phyloP scores from a whole-genome alignment of 805 yeast genomes.

The Monosporozyma solicola region DNA sequence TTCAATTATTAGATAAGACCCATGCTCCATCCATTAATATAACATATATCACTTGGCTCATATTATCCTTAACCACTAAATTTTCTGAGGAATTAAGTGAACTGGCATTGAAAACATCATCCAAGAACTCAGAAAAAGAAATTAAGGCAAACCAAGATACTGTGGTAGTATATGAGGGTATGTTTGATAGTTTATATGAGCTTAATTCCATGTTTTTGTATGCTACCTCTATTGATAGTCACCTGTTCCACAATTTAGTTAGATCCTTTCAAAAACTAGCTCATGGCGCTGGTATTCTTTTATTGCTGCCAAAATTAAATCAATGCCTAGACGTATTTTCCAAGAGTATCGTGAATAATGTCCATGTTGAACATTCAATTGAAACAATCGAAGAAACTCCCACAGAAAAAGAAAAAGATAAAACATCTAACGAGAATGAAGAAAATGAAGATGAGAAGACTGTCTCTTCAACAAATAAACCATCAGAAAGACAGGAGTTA shows the following conservation, averaged over 20 bases:
- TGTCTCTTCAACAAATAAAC: background rate
- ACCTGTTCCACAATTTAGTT: conserved; percentile 55
- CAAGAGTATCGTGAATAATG: conserved; percentile 35
- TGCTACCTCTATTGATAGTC: conserved; percentile 55
- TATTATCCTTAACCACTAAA: conserved; percentile 42
- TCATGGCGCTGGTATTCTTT: conserved; percentile 75
- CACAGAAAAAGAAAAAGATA: conserved; percentile 11
- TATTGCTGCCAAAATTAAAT: conserved; percentile 47
- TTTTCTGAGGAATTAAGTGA: conserved; percentile 55
- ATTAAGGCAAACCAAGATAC: conserved; percentile 6
- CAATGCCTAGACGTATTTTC: conserved; percentile 43
- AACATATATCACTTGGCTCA: conserved; percentile 52
- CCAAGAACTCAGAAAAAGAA: conserved; percentile 27
- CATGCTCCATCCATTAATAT: conserved; percentile 66
- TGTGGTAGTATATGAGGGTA: conserved; percentile 23
- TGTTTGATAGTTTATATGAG: conserved; percentile 35
- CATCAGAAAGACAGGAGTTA: conserved; percentile 10
- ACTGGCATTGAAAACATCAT: conserved; percentile 30
- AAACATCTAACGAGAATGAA: conserved; percentile 9
- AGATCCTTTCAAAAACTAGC: conserved; percentile 73
- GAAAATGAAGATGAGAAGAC: background rate
- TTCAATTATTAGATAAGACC: conserved; percentile 72
- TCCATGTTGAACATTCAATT: conserved; percentile 1
- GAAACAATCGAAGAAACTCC: conserved; percentile 34
- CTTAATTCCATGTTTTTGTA: conserved; percentile 47